Percentiles rank a stretch among this genome's conserved stretches.
phyloP scores from a whole-genome alignment of 345 rosid species.

The Populus euphratica region DNA sequence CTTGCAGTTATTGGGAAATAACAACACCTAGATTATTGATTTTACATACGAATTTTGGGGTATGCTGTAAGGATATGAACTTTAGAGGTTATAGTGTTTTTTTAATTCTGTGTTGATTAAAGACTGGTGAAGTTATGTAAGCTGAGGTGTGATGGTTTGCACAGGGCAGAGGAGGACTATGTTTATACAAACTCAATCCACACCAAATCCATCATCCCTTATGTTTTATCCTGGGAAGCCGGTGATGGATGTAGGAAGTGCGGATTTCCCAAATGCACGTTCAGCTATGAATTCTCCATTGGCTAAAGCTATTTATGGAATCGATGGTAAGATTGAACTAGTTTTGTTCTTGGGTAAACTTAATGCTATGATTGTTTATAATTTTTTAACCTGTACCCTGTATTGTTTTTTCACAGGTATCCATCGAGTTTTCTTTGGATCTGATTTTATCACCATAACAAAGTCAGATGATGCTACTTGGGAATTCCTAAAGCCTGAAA shows the following conservation, averaged over 20 bases:
- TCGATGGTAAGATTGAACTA: constrained; percentile 52
- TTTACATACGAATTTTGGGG: background rate
- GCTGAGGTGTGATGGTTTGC: constrained; percentile 1
- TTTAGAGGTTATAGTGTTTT: background rate
- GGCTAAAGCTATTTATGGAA: constrained; percentile 68
- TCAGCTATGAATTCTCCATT: constrained; percentile 69
- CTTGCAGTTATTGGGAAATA: background rate
- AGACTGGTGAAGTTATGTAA: background rate
- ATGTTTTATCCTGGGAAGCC: constrained; percentile 93
- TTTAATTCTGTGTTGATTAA: background rate
- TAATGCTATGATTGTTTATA: background rate
- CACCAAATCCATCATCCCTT: constrained; percentile 92
- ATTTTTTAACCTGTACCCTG: background rate
- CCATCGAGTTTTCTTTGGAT: constrained; percentile 78
- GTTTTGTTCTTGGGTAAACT: background rate
- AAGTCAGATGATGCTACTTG: constrained; percentile 79
- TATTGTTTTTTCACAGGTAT: constrained; percentile 44
- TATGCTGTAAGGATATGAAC: background rate
- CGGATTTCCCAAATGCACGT: constrained; percentile 87
- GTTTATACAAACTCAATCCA: constrained; percentile 87
- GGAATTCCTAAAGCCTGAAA: constrained; percentile 86
- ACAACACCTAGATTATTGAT: background rate
- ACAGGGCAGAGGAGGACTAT: constrained; percentile 86
- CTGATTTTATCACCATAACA: constrained; percentile 87
- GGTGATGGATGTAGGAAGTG: constrained; percentile 88